These are phyloP conservation scores for Mariannaea sp. DNA, from an alignment of 2,329 filamentous ascomycete species.

Conservation along the genomic window DNA sequence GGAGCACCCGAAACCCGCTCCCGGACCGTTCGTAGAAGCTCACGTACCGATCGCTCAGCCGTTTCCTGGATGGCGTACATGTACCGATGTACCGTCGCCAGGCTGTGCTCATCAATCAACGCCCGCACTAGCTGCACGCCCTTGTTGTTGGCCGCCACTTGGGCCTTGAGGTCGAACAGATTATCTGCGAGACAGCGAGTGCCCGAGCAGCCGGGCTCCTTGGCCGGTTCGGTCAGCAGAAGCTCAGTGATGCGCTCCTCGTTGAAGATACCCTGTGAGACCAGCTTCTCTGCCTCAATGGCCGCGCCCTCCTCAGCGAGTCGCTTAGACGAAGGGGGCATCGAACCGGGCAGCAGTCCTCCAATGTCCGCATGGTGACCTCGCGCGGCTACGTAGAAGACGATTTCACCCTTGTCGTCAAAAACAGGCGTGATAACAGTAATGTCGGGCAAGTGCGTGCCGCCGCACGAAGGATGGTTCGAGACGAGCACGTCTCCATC, in stretches of 20 bases:
- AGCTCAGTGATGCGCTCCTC: conserved; percentile 75
- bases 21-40: conserved; percentile 25
- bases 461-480: conserved; percentile 44
- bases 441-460: conserved; percentile 47
- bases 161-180: conserved; percentile 83
- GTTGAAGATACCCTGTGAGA: conserved; percentile 77
- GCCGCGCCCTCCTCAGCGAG: conserved; percentile 68
- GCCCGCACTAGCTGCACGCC: conserved; percentile 76
- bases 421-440: conserved; percentile 65
- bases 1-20: conserved; percentile 23
- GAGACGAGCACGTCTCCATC: conserved; percentile 46
- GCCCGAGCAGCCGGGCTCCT: conserved; percentile 76
- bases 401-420: conserved; percentile 41
- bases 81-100: conserved; percentile 70
- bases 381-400: conserved; percentile 39
- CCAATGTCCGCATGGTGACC: conserved; percentile 59
- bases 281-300: conserved; percentile 71
- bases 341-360: conserved; percentile 79
- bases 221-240: conserved; percentile 73
- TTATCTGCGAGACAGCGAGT: conserved; percentile 83
- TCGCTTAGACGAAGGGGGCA: conserved; percentile 76
- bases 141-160: conserved; percentile 85
- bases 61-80: conserved; percentile 50
- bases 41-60: conserved; percentile 39
- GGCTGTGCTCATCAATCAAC: conserved; percentile 74